Evolutionary conservation across 2,329 filamentous ascomycete species (phyloP), one percentile per base, ranked within the genome.

Genomic region (Amesomyces nigricolor): DNA sequence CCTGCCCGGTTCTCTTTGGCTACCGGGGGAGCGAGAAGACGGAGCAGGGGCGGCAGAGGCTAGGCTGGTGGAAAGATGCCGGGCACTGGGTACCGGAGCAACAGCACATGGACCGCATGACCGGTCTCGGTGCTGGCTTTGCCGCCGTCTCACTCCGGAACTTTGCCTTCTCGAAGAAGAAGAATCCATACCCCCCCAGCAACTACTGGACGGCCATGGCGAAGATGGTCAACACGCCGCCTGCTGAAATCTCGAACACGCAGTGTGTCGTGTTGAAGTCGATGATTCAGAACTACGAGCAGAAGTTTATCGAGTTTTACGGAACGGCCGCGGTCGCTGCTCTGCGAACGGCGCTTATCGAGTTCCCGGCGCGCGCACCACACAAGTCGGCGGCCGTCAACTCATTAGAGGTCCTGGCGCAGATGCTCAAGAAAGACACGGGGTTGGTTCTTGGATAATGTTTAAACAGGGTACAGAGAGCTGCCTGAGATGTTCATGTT

Each of bases 1-100:
- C 82, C 3, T 95, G 90, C 64, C 92, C 94, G 0, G 85, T 91
- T 1, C 75, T 99, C 0, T 97, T 95, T 68, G 92, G 92, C 16
- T 82, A 91, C 61, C 79, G 82, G 43, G 91, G 89, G 22, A 83
- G 77, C 59, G 89, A 95, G 68, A 84, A 78, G 58, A 95, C 85
- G 0, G 79, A 83, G 45, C 75, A 76, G 10, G 90, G 89, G 1
- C 80, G 85, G 11, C 62, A 71, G 16, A 78, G 80, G n/a, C 71
- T 95, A 2, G 90, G 89, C 0, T 95, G 90, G 89, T 80, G 77
- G 70, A 82, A 77, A 61, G 79, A 83, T 11, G 77, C 74, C 8
- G 76, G 78, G 5, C 72, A 73, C 6, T 92, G 80, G 75, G 76
- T 87, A 57, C 73, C 77, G 1, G 85, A 88, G 63, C 84, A 90